phyloP scores from a whole-genome alignment of 2,329 filamentous ascomycete species.

The Penicillium sp. region DNA sequence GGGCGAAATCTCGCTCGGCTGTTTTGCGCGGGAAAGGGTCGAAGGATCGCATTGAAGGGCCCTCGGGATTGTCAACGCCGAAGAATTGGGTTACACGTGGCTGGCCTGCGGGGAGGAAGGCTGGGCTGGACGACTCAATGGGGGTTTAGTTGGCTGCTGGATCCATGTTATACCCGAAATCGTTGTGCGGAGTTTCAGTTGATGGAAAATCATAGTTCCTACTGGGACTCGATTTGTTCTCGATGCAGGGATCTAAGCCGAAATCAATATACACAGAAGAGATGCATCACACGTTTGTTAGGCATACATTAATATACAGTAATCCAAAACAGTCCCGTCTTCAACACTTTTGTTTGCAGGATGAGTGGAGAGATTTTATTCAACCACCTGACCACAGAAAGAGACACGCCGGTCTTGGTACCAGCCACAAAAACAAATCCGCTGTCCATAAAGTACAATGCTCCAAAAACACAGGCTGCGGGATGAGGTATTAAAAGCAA shows the following conservation, averaged over 20 bases:
- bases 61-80: not conserved
- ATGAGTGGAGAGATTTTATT: slow-evolving; percentile 19
- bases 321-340: slow-evolving; percentile 15
- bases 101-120: not conserved
- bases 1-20: not conserved
- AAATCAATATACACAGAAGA: not conserved
- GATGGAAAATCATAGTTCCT: not conserved
- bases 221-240: not conserved
- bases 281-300: slow-evolving; percentile 32
- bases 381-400: not conserved
- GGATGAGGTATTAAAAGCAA: slow-evolving; percentile 27
- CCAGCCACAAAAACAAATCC: slow-evolving; percentile 25
- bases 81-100: not conserved
- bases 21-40: not conserved
- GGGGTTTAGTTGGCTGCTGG: not conserved
- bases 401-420: not conserved
- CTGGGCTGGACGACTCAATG: not conserved
- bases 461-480: slow-evolving; percentile 24
- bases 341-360: slow-evolving; percentile 17
- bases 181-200: not conserved
- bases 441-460: slow-evolving; percentile 28
- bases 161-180: not conserved
- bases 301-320: slow-evolving; percentile 37
- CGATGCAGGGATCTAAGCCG: not conserved
- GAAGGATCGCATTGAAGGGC: not conserved